Percentiles rank a stretch among this genome's conserved stretches.
phyloP scores from a whole-genome alignment of 108 stramenopile species.

The Seminavis robusta region DNA sequence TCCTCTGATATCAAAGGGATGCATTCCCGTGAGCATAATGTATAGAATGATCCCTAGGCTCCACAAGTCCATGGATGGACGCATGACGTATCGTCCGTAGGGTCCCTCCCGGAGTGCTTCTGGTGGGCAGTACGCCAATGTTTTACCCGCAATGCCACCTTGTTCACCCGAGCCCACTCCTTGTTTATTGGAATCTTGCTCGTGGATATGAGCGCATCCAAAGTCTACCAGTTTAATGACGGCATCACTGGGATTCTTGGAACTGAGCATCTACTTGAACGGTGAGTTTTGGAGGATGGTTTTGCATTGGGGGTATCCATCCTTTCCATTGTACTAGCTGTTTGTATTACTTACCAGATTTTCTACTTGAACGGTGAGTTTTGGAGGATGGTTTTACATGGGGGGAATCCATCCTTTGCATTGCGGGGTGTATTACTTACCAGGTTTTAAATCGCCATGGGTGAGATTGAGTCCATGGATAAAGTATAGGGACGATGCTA shows the following conservation, averaged over 20 bases:
- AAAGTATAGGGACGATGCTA: slow-evolving; percentile 64
- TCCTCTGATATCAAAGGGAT: slow-evolving; percentile 80
- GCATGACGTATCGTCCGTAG: slow-evolving; percentile 10
- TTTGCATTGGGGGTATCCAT: too few relatives aligned
- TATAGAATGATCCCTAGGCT: slow-evolving; percentile 80
- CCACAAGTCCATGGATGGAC: slow-evolving; percentile 66
- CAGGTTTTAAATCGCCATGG: slow-evolving; percentile 87
- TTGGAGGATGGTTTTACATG: too few relatives aligned
- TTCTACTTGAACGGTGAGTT: too few relatives aligned
- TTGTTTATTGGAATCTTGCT: slow-evolving; percentile 19
- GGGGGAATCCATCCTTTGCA: too few relatives aligned
- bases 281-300: too few relatives aligned
- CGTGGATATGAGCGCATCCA: slow-evolving; percentile 80
- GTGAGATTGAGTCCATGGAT: slow-evolving; percentile 77
- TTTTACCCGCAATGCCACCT: slow-evolving; percentile 29
- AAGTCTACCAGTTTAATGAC: slow-evolving; percentile 82
- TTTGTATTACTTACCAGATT: too few relatives aligned
- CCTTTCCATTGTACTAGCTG: too few relatives aligned
- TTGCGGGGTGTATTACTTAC: too few relatives aligned
- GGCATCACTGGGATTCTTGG: slow-evolving; percentile 45
- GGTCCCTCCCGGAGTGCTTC: slow-evolving; percentile 39
- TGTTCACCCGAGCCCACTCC: slow-evolving; percentile 9
- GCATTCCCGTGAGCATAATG: slow-evolving; percentile 81
- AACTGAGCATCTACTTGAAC: slow-evolving; percentile 63
- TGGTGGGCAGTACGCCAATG: slow-evolving; percentile 83